Conservation (phyloP, 805 yeast species). For the Wickerhamiella galacta region DNA sequence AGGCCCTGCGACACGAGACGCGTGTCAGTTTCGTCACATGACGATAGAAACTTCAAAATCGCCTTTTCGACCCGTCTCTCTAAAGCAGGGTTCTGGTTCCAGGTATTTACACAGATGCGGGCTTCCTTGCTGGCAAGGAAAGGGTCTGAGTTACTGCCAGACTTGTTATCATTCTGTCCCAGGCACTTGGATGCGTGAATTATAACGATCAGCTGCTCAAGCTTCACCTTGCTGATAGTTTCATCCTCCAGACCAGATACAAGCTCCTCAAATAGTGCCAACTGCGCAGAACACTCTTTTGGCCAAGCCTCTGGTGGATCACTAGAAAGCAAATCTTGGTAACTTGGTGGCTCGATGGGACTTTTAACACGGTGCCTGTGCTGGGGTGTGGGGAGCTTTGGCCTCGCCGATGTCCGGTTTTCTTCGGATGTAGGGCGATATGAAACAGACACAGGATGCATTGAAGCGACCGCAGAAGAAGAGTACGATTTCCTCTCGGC, state of each 20-base stretch:
- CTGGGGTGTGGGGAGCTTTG: slow-evolving; percentile 1
- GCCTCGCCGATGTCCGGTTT: slow-evolving; percentile 3
- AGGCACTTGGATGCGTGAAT: background rate
- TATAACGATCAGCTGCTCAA: slow-evolving; percentile 9
- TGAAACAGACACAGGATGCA: slow-evolving; percentile 5
- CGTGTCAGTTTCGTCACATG: slow-evolving; percentile 5
- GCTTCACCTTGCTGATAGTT: slow-evolving; percentile 13
- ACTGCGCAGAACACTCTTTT: background rate
- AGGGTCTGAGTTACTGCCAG: background rate
- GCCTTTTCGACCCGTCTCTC: slow-evolving; percentile 2
- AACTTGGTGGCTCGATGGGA: background rate
- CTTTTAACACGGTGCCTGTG: background rate
- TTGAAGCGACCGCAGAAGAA: slow-evolving; percentile 2
- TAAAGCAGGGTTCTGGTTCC: slow-evolving; percentile 3
- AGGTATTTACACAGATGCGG: background rate
- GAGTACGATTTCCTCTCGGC: background rate
- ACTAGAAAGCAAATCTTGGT: background rate
- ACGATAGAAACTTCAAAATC: background rate
- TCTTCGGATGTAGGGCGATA: slow-evolving; percentile 1
- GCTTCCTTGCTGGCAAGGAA: background rate
- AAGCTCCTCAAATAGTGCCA: slow-evolving; percentile 9
- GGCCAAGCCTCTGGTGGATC: slow-evolving; percentile 1
- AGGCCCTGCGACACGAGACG: slow-evolving; percentile 11
- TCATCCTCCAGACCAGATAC: slow-evolving; percentile 8
- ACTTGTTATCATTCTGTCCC: background rate